Base-by-base conservation (phyloP, 768 basidiomycete species). In the Suillus hirtellus region DNA sequence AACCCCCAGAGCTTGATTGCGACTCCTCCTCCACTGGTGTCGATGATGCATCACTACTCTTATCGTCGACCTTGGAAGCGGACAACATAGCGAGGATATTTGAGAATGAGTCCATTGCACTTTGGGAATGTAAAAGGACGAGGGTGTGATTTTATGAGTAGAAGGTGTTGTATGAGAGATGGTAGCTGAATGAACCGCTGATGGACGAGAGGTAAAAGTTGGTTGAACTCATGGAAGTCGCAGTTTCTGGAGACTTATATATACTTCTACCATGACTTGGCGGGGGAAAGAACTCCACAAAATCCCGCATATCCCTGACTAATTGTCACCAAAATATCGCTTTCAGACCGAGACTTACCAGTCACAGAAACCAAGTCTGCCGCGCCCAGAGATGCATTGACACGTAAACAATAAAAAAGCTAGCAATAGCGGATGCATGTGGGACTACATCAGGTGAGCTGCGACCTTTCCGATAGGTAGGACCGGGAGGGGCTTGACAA, bases 21-120 rank as follows among this genome's bases (percentile, higher is more conserved):
- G 31, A 53, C 52, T 53, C 52, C 31, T 53, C 52, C 5, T 53
- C 52, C 11, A 53, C 52, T 34, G 52, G 52, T 53, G 19, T 53
- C 10, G 52, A 53, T 2, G 52, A 34, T n/a, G 17, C 10, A n/a
- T 10, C 1, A 12, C 19, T 52, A 4, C 9, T 34, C 31, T 53
- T 31, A 19, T 34, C 10, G 4, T 6, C 31, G 24, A 7, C 24
- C 14, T 49, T 27, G 21, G 21, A 21, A 46, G 10, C 47, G 12
- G 47, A 49, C 21, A 49, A 7, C 24, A 50, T 50, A 17, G 49
- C 49, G 27, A 50, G 2, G 15, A 50, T 27, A 27, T 27, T 31
- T 27, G 49, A 50, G 14, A 50, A 50, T 50, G 49, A 50, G 27
- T 50, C 49, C 52, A 53, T 53, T 53, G 52, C 21, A 21, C 21